Evolutionary conservation across 192 early-diverging fungal genomes (phyloP).

Genomic region (Backusella circina): DNA sequence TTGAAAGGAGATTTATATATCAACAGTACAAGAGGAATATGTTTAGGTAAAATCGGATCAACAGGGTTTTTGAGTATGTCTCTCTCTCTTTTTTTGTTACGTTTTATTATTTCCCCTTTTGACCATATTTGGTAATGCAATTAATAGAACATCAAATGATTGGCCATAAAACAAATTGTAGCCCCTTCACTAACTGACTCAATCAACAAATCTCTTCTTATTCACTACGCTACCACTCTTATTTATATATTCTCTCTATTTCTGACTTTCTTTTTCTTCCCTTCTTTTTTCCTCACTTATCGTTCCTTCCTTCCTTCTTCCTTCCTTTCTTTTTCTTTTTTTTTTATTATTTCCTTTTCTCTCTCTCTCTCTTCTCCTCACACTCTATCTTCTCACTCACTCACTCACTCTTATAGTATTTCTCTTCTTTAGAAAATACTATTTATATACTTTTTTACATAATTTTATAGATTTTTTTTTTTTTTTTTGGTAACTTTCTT

Average conservation of each 20-base stretch:
- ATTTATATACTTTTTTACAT: conserved; percentile 4
- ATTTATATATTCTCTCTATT: conserved; percentile 1
- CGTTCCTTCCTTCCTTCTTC: neutral
- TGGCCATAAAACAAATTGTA: conserved; percentile 3
- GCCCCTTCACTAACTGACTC: neutral
- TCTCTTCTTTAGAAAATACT: neutral
- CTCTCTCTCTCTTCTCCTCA: neutral
- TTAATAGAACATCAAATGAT: conserved; percentile 3
- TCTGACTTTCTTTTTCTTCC: conserved; percentile 9
- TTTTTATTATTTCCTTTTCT: conserved; percentile 5
- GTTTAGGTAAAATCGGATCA: neutral
- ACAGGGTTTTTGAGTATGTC: neutral
- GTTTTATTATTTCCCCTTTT: neutral
- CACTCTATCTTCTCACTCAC: neutral
- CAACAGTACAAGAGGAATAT: neutral
- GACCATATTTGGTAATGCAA: neutral
- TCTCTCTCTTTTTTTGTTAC: neutral
- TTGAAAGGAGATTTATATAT: neutral
- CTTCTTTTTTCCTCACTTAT: neutral
- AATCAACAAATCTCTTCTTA: neutral
- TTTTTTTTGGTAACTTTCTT: conserved; percentile 33
- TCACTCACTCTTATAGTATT: neutral
- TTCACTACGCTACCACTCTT: neutral
- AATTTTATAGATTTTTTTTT: conserved; percentile 46
- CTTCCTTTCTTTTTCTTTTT: conserved; percentile 4